Evolutionary conservation across 148 eudicot genomes (phyloP), one percentile per base, ranked within the genome.

Genomic region (Diospyros kaki): DNA sequence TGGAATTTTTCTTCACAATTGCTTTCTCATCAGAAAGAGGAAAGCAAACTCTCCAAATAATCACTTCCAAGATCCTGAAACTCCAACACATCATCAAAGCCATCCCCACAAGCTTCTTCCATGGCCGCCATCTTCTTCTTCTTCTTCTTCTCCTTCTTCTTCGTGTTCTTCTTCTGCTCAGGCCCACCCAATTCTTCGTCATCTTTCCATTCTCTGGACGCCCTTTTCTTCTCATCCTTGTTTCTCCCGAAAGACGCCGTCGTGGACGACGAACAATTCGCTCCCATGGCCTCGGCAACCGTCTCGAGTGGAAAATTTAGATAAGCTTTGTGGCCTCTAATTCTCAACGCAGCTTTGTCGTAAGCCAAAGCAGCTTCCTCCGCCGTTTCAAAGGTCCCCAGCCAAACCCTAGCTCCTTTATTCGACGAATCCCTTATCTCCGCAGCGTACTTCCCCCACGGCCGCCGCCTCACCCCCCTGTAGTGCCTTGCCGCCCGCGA

Each of bases 361-460:
- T 91, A 93, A 67, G 98, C 98, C 84, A 89, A 77, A 5, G 94
- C 98, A 1, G 97, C 94, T 72, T 93, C 88, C 75, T 93, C 94
- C 0, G 94, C 93, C 4, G 98, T 93, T 12, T 75, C 69, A 77
- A 88, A 93, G 2, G 91, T 93, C 40, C 98, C 98, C 0, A 93
- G 86, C 97, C 98, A 93, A 80, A 91, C 78, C 28, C 97, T 62
- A 61, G 85, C 86, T 28, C 94, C 89, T 82, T 93, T 93, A 52
- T 82, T 89, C 4, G 85, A 83, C 14, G 94, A 89, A 68, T 93
- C 96, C 50, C 98, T 80, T 82, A 93, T 91, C 73, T 93, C 96
- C 9, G 96, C 93, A 0, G 94, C 94, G 46, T 91, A 93, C 46
- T 89, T 91, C 0, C 94, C 98, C 98, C 98, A 93, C 0, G 98